Evolutionary conservation across 208 protist species (phyloP).

Genomic region (Trypanosoma mega): DNA sequence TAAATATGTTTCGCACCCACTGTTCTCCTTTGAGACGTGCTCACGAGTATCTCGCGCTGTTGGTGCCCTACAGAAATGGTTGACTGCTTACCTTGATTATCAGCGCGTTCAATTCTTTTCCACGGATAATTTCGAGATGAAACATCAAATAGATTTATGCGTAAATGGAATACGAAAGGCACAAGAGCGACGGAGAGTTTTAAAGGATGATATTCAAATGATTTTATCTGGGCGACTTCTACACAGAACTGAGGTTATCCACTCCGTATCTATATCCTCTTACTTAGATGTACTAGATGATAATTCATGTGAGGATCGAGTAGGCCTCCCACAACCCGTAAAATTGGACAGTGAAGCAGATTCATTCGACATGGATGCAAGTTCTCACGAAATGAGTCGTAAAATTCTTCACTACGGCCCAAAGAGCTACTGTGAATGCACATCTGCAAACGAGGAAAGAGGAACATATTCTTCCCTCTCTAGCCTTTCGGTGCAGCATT

Average conservation of each 20-base stretch:
- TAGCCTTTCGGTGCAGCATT: not conserved
- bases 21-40: conserved; percentile 23
- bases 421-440: no score
- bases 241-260: conserved; percentile 10
- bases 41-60: conserved; percentile 24
- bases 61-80: conserved; percentile 44
- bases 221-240: conserved; percentile 31
- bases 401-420: no score
- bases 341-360: no score
- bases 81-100: conserved; percentile 55
- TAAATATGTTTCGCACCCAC: conserved; percentile 14
- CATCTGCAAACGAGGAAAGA: not conserved
- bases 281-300: conserved; percentile 24
- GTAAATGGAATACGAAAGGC: conserved; percentile 27
- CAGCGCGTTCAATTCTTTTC: conserved; percentile 36
- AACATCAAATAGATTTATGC: conserved; percentile 38
- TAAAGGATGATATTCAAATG: conserved; percentile 32
- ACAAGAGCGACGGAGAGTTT: conserved; percentile 23
- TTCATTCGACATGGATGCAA: no score
- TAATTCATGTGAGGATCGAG: not conserved
- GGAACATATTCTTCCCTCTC: not conserved
- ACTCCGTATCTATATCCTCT: conserved; percentile 6
- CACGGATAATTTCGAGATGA: conserved; percentile 30
- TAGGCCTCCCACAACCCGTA: not conserved
- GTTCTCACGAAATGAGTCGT: no score